These are phyloP conservation scores for Pythium insidiosum DNA, from an alignment of 352 stramenopile species.

Conservation along the genomic window DNA sequence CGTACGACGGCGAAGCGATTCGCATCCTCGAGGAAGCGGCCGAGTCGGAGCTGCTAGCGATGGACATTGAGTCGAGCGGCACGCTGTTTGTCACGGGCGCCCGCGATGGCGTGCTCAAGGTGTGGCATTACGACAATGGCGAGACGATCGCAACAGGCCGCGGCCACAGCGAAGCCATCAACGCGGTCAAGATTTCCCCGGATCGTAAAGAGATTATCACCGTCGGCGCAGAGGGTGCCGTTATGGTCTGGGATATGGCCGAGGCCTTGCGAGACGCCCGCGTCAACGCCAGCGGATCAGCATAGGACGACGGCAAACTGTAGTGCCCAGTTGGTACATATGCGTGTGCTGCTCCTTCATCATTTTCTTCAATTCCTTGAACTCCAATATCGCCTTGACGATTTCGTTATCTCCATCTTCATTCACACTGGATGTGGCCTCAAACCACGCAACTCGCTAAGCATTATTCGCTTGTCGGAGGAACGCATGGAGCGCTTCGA, in stretches of 20 bases:
- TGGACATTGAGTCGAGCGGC: constrained; percentile 89
- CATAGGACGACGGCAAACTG: too few relatives aligned
- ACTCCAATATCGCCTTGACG: too few relatives aligned
- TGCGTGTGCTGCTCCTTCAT: too few relatives aligned
- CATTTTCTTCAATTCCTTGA: too few relatives aligned
- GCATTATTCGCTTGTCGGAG: not conserved
- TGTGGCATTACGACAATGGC: constrained; percentile 97
- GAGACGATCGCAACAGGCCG: constrained; percentile 80
- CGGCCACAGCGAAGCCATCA: constrained; percentile 92
- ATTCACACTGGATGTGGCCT: too few relatives aligned
- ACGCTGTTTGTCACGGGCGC: constrained; percentile 89
- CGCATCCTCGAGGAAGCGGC: constrained; percentile 90
- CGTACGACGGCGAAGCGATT: constrained; percentile 92
- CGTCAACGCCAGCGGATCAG: constrained; percentile 8
- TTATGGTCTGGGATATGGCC: constrained; percentile 94
- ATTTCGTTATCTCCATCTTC: too few relatives aligned
- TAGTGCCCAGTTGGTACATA: too few relatives aligned
- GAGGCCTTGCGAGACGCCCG: constrained; percentile 10
- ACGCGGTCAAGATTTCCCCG: constrained; percentile 89
- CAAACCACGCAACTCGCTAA: too few relatives aligned
- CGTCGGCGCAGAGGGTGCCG: constrained; percentile 90
- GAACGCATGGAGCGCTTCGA: not conserved
- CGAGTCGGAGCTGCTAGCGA: constrained; percentile 85
- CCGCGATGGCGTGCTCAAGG: constrained; percentile 88
- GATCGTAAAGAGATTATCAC: constrained; percentile 91